Evolutionary conservation across 2,329 filamentous ascomycete species (phyloP), one percentile per base, ranked within the genome.

Genomic region (Fusarium verrucosum): DNA sequence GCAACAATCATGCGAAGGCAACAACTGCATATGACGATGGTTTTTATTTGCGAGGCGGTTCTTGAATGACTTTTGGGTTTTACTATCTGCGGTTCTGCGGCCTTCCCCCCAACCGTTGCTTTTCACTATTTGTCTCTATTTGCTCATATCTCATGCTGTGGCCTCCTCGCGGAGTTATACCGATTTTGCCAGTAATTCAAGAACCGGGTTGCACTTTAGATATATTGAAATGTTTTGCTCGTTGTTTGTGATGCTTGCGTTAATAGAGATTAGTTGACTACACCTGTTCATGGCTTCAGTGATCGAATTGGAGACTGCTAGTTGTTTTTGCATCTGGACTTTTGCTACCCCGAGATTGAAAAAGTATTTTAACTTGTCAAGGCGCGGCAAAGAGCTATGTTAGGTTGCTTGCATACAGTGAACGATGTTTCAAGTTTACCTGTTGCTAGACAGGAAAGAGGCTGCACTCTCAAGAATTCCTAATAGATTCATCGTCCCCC

Each of bases 161-260:
- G 50, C 62, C 66, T 71, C 67, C 65, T 66, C 70, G 58, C 65
- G 65, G 69, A 69, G 58, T 57, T 61, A 70, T 71, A 70, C 69
- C 69, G 69, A 70, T 58, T 64, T 69, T 63, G 65, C 59, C 62
- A 70, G 63, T 69, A 69, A 69, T 71, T 71, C 65, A 69, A 71
- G 69, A 70, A 70, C 67, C 58, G 57, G 53, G 43, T 57, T 59
- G 59, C 65, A 56, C 56, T 50, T 61, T 61, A 25, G 38, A 61
- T 17, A 22, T 25, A 41, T n/a, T n/a, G 28, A n/a, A 52, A 51
- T 62, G 47, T 42, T 51, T 58, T 47, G 59, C 43, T 42, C n/a
- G 13, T 5, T 36, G 14, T 6, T 45, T 42, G 36, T 47, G 41
- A 61, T 37, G 5, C 7, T 58, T 37, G 16, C 9, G n/a, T 28